A percentile compares a stretch with the other conserved stretches of the same genome.
Conservation (phyloP, 2,329 filamentous ascomycete species). For the Trichoderma sp. region DNA sequence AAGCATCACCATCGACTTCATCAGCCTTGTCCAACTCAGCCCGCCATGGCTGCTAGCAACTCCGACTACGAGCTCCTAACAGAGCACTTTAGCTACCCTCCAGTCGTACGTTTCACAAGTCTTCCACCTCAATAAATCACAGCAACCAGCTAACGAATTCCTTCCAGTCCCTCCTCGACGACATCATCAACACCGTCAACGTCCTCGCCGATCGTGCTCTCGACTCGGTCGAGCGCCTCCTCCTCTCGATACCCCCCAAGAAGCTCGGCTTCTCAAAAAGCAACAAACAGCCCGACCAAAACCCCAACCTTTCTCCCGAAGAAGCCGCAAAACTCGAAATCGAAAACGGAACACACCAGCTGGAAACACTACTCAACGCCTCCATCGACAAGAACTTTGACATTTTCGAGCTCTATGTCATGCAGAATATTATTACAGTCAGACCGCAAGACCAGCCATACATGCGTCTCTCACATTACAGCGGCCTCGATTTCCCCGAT, state of each 20-base stretch:
- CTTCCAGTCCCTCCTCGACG: constrained; percentile 82
- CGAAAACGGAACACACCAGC: constrained; percentile 80
- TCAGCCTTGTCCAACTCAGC: constrained; percentile 4
- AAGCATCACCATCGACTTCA: background rate
- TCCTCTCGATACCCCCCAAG: constrained; percentile 70
- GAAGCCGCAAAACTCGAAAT: constrained; percentile 63
- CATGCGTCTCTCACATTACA: constrained; percentile 83
- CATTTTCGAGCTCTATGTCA: constrained; percentile 82
- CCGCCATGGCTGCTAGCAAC: constrained; percentile 35
- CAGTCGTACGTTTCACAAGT: constrained; percentile 62
- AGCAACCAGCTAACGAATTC: background rate
- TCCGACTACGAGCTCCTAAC: constrained; percentile 72
- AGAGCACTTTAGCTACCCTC: constrained; percentile 93
- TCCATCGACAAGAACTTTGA: constrained; percentile 84
- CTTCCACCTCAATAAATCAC: background rate
- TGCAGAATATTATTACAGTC: constrained; percentile 79
- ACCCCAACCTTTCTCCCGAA: constrained; percentile 37
- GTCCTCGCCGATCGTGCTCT: constrained; percentile 87
- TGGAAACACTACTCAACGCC: constrained; percentile 77
- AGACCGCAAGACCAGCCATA: constrained; percentile 68
- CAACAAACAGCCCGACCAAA: constrained; percentile 30
- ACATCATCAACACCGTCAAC: constrained; percentile 96
- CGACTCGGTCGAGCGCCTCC: constrained; percentile 79
- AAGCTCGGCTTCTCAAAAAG: constrained; percentile 69
- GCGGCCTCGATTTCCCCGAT: constrained; percentile 55